Percentiles rank a stretch among this genome's conserved stretches.
These are phyloP conservation scores for Mycena albidolilacea DNA, from an alignment of 768 basidiomycete species.

Conservation along the genomic window DNA sequence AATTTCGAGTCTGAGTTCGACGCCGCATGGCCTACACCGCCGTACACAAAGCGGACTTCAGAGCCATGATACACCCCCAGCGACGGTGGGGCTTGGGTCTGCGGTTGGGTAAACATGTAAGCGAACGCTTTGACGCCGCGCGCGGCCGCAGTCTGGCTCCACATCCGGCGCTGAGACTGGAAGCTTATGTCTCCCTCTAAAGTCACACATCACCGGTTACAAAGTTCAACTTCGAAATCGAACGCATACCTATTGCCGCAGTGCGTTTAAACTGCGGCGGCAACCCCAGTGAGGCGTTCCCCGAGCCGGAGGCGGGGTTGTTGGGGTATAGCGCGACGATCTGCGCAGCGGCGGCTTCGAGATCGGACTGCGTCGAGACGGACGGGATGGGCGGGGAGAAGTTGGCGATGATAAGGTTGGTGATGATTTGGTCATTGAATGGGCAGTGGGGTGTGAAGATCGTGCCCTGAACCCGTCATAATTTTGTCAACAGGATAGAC, in stretches of 20 bases:
- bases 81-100: slow-evolving; percentile 35
- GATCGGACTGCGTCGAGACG: not conserved
- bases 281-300: slow-evolving; percentile 58
- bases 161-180: slow-evolving; percentile 55
- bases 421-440: not conserved
- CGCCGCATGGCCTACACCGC: slow-evolving; percentile 43
- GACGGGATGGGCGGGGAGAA: slow-evolving; percentile 8
- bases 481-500: not conserved
- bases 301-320: slow-evolving; percentile 53
- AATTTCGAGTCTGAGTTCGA: slow-evolving; percentile 25
- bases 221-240: not conserved
- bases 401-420: slow-evolving; percentile 8
- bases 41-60: slow-evolving; percentile 55
- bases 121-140: slow-evolving; percentile 56
- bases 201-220: not conserved
- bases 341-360: slow-evolving; percentile 45
- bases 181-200: slow-evolving; percentile 58
- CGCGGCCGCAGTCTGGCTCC: slow-evolving; percentile 56
- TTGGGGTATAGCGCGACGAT: slow-evolving; percentile 58
- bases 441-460: not conserved
- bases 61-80: slow-evolving; percentile 53
- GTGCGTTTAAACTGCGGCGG: slow-evolving; percentile 50
- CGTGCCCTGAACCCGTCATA: not conserved
- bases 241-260: slow-evolving; percentile 47
- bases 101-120: slow-evolving; percentile 61